These are phyloP conservation scores for Allium fistulosum DNA, from an alignment of 106 monocot genomes.

Conservation along the genomic window DNA sequence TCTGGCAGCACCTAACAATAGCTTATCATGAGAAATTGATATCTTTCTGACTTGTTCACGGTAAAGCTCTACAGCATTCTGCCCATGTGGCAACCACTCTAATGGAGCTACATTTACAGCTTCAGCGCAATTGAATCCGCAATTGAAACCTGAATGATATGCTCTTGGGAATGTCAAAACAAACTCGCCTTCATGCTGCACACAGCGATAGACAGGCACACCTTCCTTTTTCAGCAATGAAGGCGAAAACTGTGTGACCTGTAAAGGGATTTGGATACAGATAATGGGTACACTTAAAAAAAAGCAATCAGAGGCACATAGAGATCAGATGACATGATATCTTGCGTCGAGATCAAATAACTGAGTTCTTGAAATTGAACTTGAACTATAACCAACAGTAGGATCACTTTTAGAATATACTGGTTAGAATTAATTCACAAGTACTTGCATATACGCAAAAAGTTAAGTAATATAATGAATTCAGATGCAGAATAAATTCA, in stretches of 20 bases:
- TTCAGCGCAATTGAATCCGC: conserved; percentile 91
- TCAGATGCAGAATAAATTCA: no score
- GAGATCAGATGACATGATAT: no score
- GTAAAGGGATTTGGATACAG: conserved; percentile 2
- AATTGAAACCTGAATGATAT: conserved; percentile 84
- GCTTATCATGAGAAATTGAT: conserved; percentile 81
- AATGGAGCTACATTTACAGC: conserved; percentile 85
- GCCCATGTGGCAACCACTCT: conserved; percentile 94
- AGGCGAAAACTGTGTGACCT: conserved; percentile 89
- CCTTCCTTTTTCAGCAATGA: conserved; percentile 66
- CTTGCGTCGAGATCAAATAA: no score
- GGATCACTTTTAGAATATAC: no score
- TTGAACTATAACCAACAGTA: no score
- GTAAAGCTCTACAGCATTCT: conserved; percentile 78
- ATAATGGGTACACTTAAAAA: no score
- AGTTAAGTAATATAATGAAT: no score
- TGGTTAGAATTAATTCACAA: no score
- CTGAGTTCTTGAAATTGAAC: no score
- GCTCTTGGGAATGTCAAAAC: conserved; percentile 88
- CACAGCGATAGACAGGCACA: conserved; percentile 63
- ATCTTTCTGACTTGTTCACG: conserved; percentile 58
- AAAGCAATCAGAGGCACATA: no score
- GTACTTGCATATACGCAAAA: no score
- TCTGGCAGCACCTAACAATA: conserved; percentile 75
- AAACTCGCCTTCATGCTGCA: conserved; percentile 76